These are phyloP conservation scores for Pholiota microspora DNA, from an alignment of 768 basidiomycete genomes.

Conservation along the genomic window DNA sequence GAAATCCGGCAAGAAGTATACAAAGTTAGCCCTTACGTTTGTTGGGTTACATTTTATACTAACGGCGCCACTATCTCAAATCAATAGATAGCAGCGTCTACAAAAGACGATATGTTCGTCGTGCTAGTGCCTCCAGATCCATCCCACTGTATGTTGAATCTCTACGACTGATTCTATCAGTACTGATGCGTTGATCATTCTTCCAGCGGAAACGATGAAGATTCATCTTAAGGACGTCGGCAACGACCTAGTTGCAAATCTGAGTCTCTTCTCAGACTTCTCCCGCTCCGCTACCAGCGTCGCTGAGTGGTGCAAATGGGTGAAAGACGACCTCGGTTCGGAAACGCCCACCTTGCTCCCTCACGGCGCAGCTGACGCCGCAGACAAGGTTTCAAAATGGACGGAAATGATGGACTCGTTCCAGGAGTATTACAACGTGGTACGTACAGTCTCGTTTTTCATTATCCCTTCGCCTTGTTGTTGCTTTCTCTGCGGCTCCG, in stretches of 20 bases:
- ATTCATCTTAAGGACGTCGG: constrained; percentile 36
- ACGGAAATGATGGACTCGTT: constrained; percentile 20
- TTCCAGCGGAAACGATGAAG: constrained; percentile 27
- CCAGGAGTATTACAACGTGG: constrained; percentile 28
- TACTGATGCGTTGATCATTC: constrained; percentile 1
- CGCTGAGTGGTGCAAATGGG: constrained; percentile 30
- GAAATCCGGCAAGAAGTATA: constrained; percentile 36
- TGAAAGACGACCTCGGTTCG: constrained; percentile 26
- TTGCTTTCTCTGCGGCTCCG: neutral
- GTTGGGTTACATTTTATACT: neutral
- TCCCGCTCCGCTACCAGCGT: constrained; percentile 24
- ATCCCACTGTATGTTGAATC: constrained; percentile 26
- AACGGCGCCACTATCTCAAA: neutral
- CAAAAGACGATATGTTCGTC: constrained; percentile 30
- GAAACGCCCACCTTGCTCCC: constrained; percentile 14
- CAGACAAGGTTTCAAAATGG: constrained; percentile 19
- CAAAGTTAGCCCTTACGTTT: constrained; percentile 23
- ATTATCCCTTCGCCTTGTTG: neutral
- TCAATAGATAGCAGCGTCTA: constrained; percentile 36
- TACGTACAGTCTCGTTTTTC: constrained; percentile 11
- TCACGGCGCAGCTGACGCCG: constrained; percentile 1
- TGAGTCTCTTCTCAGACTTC: constrained; percentile 33
- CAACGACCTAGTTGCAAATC: constrained; percentile 35
- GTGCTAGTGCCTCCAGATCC: constrained; percentile 36
- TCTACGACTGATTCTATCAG: neutral